These are phyloP conservation scores for Penicillium oxalicum DNA, from an alignment of 2,329 filamentous ascomycete genomes.

Conservation along the genomic window DNA sequence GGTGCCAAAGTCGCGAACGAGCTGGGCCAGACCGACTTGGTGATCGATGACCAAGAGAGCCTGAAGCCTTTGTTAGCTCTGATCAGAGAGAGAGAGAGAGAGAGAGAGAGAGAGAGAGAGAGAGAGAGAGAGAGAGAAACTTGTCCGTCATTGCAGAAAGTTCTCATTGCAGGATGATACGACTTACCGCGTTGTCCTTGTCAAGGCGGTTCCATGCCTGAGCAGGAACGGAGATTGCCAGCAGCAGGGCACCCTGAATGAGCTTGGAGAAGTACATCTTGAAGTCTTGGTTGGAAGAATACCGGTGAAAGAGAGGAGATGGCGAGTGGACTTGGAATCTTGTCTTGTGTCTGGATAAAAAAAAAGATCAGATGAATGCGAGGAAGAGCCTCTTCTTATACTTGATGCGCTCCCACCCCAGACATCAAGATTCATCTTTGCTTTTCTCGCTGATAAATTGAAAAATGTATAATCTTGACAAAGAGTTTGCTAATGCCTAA, in stretches of 20 bases:
- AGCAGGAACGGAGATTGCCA: slow-evolving; percentile 15
- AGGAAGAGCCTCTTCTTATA: not conserved
- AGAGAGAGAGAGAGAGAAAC: too few species aligned
- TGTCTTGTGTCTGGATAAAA: not conserved
- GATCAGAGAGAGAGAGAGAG: too few species aligned
- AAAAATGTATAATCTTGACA: slow-evolving; percentile 6
- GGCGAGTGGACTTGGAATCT: not conserved
- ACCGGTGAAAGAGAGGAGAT: not conserved
- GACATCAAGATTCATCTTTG: not conserved
- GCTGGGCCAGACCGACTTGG: slow-evolving; percentile 32
- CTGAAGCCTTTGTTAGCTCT: slow-evolving; percentile 4
- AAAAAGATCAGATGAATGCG: not conserved
- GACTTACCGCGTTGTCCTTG: slow-evolving; percentile 22
- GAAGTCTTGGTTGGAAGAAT: not conserved
- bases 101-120: too few species aligned
- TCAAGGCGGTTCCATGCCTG: slow-evolving; percentile 24
- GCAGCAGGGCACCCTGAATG: slow-evolving; percentile 24
- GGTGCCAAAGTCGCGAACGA: slow-evolving; percentile 61
- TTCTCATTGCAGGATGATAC: too few species aligned
- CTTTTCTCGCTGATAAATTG: not conserved
- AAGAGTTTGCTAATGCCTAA: slow-evolving; percentile 5
- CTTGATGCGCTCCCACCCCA: not conserved
- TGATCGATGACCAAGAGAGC: slow-evolving; percentile 29
- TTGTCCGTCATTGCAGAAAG: too few species aligned
- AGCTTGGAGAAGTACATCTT: slow-evolving; percentile 10